Percentiles rank a stretch among this genome's conserved stretches.
phyloP scores from a whole-genome alignment of 2,329 filamentous ascomycete genomes.

The Aphanocladium album region DNA sequence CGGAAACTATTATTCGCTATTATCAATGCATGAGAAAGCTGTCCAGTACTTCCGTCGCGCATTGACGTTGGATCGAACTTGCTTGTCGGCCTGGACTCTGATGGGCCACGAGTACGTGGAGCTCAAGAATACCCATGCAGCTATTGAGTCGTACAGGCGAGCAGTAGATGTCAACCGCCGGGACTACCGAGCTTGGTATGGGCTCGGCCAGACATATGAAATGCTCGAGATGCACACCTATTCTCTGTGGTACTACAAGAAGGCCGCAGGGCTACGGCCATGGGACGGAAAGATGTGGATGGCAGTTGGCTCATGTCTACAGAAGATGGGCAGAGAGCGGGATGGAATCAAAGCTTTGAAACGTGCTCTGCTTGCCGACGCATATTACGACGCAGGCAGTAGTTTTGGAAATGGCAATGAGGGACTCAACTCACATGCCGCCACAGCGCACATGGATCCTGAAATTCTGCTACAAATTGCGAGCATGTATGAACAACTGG shows the following conservation, averaged over 20 bases:
- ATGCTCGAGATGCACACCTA: slow-evolving; percentile 98
- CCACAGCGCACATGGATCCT: slow-evolving; percentile 68
- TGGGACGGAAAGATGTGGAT: slow-evolving; percentile 99
- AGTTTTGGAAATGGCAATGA: slow-evolving; percentile 46
- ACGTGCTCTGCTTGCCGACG: slow-evolving; percentile 81
- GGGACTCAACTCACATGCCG: slow-evolving; percentile 43
- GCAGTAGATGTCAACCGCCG: slow-evolving; percentile 94
- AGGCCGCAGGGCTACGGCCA: slow-evolving; percentile 84
- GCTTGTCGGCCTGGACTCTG: slow-evolving; percentile 92
- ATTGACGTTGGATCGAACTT: slow-evolving; percentile 81
- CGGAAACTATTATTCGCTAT: slow-evolving; percentile 92
- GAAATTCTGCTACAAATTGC: slow-evolving; percentile 90
- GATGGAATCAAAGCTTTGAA: slow-evolving; percentile 96
- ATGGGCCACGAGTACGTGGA: slow-evolving; percentile 99
- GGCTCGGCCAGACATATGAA: slow-evolving; percentile 93
- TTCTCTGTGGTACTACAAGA: slow-evolving; percentile 95
- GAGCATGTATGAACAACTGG: slow-evolving; percentile 75
- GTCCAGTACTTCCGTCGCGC: slow-evolving; percentile 97
- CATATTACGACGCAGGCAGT: slow-evolving; percentile 68
- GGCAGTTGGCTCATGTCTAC: slow-evolving; percentile 85
- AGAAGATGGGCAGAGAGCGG: slow-evolving; percentile 79
- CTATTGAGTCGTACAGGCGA: slow-evolving; percentile 92
- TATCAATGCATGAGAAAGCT: slow-evolving; percentile 94
- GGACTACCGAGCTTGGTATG: slow-evolving; percentile 98
- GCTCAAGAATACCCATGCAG: slow-evolving; percentile 96